Evolutionary conservation across 2,329 filamentous ascomycete species (phyloP).

Genomic region (Aspergillus sp.): DNA sequence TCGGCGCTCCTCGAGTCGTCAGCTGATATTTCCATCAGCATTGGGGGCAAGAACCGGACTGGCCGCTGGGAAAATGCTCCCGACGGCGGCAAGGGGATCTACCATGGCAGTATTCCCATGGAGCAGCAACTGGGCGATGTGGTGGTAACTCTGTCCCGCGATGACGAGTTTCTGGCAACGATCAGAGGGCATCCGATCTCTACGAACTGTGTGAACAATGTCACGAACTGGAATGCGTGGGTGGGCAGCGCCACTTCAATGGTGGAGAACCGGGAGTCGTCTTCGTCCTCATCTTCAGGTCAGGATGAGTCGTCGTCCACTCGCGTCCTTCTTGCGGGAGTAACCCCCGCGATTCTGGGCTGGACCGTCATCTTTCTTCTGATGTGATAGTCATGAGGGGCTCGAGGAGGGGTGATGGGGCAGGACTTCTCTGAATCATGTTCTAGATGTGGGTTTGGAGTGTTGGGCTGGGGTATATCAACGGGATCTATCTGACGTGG

Average conservation of each 20-base stretch:
- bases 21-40: constrained; percentile 28
- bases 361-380: neutral
- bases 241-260: constrained; percentile 25
- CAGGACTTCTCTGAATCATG: neutral
- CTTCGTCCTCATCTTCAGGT: neutral
- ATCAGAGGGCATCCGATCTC: constrained; percentile 25
- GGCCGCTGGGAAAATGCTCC: constrained; percentile 27
- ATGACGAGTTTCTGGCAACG: constrained; percentile 16
- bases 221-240: constrained; percentile 39
- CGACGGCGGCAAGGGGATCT: constrained; percentile 29
- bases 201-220: constrained; percentile 16
- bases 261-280: neutral
- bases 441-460: neutral
- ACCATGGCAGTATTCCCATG: constrained; percentile 29
- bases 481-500: neutral
- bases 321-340: neutral
- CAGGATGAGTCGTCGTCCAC: constrained; percentile 2
- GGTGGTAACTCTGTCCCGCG: constrained; percentile 24
- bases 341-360: neutral
- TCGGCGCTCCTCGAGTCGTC: constrained; percentile 34
- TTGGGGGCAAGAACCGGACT: constrained; percentile 24
- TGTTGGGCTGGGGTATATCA: neutral
- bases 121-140: constrained; percentile 22
- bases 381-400: neutral
- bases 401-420: neutral